Evolutionary conservation across 768 basidiomycete genomes (phyloP), one percentile per base, ranked within the genome.

Genomic region (Boletus barrowsii): DNA sequence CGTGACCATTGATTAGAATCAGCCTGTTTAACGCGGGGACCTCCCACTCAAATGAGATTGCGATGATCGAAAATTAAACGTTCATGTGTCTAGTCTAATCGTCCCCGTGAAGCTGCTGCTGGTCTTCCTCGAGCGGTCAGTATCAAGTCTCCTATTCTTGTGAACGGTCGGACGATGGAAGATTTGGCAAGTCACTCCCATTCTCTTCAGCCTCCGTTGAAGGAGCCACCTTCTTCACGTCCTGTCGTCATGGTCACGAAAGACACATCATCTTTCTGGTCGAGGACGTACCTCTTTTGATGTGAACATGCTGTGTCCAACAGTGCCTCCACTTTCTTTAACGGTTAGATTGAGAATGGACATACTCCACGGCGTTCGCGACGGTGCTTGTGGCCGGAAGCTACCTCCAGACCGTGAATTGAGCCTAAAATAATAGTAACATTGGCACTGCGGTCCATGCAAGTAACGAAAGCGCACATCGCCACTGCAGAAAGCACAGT

Each of bases 401-500:
- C 41, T 17, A 24, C 49, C 39, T 24, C 60, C 55, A 2, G 47
- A 22, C 15, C 55, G 51, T 40, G 60, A 43, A 49, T 61, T 61
- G 18, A 61, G 49, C 60, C 60, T 61, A 20, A 39, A 5, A 42
- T 13, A 5, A n/a, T 22, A 22, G 22, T 22, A 22, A 14, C 30
- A 33, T 49, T 44, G 15, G n/a, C 20, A 53, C 13, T 18, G 18
- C 9, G 20, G 17, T 15, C 29, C 9, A 42, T 20, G 15, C 7
- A 30, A 9, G 26, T 18, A 13, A 18, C 10, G 33, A 48, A 39
- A 17, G 33, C 49, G 51, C 35, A 61, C 60, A 61, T 61, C 26
- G 59, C 59, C 46, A 61, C 60, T 61, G 26, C 10, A 29, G 22
- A 51, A 51, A 20, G 26, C 10, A 35, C 10, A 3, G n/a, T 61